Evolutionary conservation across 805 yeast genomes (phyloP), one percentile per base, ranked within the genome.

Genomic region (Ogataea nonfermentans): DNA sequence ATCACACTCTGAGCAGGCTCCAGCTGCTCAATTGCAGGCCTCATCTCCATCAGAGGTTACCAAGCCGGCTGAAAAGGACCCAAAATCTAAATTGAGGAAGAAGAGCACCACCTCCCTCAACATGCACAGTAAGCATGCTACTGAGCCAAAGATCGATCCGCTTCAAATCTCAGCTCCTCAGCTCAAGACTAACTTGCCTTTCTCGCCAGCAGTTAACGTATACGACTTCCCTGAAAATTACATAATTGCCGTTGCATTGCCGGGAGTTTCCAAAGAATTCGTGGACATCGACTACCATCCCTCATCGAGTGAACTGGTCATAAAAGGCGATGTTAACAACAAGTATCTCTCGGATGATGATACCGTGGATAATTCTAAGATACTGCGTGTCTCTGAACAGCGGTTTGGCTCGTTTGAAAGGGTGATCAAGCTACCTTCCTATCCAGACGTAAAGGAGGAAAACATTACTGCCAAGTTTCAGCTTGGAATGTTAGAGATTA

Each of bases 241-340:
- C 46, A 53, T 67, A 11, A 68, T 77, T 9, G 73, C 72, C 1
- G 55, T 78, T 9, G 73, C 81, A 4, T 55, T 79, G 17, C 78
- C 84, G n/a, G 84, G 84, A 33, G 79, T 80, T 2, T 63, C 67
- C 23, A 70, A 75, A 15, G 68, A 70, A 28, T 68, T 73, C 12
- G 70, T 79, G 46, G 73, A 71, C 35, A 68, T 79, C 29, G 80
- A 79, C 50, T 78, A 67, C 58, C 84, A 79, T 50, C 79, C 83
- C 25, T 65, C 79, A 1, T 67, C 74, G 9, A 71, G 72, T 48
- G 81, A 77, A 45, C 49, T 79, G 43, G 63, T 73, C 12, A 61
- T 79, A 25, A 73, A 71, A 43, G 84, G 84, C 24, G 66, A 64
- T 6, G 60, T 65, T n/a, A 63, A 62, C 16, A 68, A 68, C 39